Evolutionary conservation across 106 monocot genomes (phyloP).

Genomic region (Dioscorea zingiberensis): DNA sequence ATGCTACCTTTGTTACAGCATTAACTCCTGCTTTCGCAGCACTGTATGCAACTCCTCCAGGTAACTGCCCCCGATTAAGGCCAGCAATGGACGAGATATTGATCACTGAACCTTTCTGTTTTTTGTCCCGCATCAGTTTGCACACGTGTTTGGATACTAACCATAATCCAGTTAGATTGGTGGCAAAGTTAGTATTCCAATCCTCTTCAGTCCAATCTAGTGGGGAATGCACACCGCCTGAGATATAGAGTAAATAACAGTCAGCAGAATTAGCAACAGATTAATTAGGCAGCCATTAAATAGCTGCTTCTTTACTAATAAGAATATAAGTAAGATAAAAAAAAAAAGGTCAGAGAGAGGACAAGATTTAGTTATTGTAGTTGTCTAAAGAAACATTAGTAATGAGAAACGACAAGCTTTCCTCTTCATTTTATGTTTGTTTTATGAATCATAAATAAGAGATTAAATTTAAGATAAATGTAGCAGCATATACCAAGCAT

Average conservation of each 20-base stretch:
- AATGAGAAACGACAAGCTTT: too few relatives aligned
- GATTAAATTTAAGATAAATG: too few relatives aligned
- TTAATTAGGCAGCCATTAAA: too few relatives aligned
- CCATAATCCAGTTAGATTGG: slow-evolving; percentile 67
- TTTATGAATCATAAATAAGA: too few relatives aligned
- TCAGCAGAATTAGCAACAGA: not conserved
- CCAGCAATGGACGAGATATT: slow-evolving; percentile 60
- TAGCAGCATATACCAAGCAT: too few relatives aligned
- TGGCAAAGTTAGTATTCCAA: slow-evolving; percentile 34
- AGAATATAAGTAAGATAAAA: too few relatives aligned
- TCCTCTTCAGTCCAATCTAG: slow-evolving; percentile 63
- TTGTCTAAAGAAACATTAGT: too few relatives aligned
- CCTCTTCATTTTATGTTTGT: too few relatives aligned
- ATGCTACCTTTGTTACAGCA: slow-evolving; percentile 34
- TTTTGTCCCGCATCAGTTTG: slow-evolving; percentile 36
- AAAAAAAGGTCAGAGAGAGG: too few relatives aligned
- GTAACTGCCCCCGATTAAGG: slow-evolving; percentile 37
- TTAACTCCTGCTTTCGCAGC: slow-evolving; percentile 44
- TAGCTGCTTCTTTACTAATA: too few relatives aligned
- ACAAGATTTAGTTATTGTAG: too few relatives aligned
- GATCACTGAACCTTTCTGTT: slow-evolving; percentile 48
- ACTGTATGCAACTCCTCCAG: slow-evolving; percentile 36
- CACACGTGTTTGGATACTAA: slow-evolving; percentile 53
- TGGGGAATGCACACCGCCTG: slow-evolving; percentile 40
- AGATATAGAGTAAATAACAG: not conserved